Conservation (phyloP, 257 asterid species). For the Solanum microdontum region DNA sequence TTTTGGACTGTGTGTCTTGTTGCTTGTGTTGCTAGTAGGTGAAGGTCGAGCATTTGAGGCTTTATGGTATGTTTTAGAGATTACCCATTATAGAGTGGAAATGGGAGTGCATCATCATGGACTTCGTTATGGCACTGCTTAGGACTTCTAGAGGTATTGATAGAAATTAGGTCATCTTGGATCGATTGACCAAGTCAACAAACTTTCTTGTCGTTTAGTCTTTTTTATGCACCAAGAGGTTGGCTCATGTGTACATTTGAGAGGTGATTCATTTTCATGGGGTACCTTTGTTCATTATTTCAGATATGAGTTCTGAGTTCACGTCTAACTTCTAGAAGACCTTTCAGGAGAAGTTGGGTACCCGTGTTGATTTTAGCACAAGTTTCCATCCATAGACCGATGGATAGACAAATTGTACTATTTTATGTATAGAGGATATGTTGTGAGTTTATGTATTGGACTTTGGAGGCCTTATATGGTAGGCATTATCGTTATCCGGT, state of each 20-base stretch:
- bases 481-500: rapidly evolving
- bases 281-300: background rate
- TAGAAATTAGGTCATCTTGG: background rate
- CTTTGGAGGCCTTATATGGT: background rate
- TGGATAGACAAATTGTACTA: too few relatives aligned
- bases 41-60: background rate
- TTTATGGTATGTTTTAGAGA: background rate
- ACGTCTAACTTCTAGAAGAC: background rate
- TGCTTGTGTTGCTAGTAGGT: background rate
- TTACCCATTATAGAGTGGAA: background rate
- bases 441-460: background rate
- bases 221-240: background rate
- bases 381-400: background rate
- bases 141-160: background rate
- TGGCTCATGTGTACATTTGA: background rate
- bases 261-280: background rate
- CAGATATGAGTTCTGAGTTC: background rate
- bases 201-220: background rate
- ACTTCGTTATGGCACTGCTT: background rate
- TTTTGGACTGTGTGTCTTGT: background rate
- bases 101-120: background rate
- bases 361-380: background rate
- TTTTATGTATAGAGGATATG: background rate
- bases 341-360: too few relatives aligned
- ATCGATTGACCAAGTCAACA: background rate